These are phyloP conservation scores for Calonectria hawksworthii DNA, from an alignment of 2,329 filamentous ascomycete genomes.

Conservation along the genomic window DNA sequence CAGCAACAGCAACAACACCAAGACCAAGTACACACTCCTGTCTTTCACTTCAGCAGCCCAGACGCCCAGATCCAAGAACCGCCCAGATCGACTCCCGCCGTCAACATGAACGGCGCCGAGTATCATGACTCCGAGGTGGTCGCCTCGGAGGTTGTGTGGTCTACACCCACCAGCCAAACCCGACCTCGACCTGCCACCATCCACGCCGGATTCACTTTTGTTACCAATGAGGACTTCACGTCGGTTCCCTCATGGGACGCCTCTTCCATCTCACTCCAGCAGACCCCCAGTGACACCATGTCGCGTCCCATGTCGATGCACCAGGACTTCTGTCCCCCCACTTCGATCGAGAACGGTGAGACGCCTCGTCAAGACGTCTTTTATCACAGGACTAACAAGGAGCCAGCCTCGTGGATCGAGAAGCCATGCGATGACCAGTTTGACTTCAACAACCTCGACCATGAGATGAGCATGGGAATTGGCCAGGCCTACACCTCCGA, in stretches of 20 bases:
- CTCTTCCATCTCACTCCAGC: slow-evolving; percentile 65
- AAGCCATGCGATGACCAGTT: slow-evolving; percentile 71
- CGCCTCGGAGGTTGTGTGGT: slow-evolving; percentile 65
- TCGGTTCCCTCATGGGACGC: slow-evolving; percentile 71
- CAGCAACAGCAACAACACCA: slow-evolving; percentile 50
- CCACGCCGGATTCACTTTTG: slow-evolving; percentile 73
- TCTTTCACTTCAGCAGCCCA: slow-evolving; percentile 63
- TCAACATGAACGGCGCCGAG: slow-evolving; percentile 64
- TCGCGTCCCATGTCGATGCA: slow-evolving; percentile 70
- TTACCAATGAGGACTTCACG: slow-evolving; percentile 66
- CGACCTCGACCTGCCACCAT: slow-evolving; percentile 71
- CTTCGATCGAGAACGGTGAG: slow-evolving; percentile 65
- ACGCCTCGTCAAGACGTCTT: slow-evolving; percentile 29
- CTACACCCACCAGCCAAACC: slow-evolving; percentile 66
- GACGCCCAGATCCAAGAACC: slow-evolving; percentile 63
- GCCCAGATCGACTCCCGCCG: slow-evolving; percentile 56
- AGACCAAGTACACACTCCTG: slow-evolving; percentile 57
- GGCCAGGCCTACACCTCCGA: slow-evolving; percentile 74
- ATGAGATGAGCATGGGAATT: slow-evolving; percentile 71
- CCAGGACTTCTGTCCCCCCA: slow-evolving; percentile 68
- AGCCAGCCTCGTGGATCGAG: slow-evolving; percentile 59
- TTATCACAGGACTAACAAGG: slow-evolving; percentile 31
- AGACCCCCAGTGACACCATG: slow-evolving; percentile 65
- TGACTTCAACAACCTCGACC: slow-evolving; percentile 68
- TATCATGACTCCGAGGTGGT: slow-evolving; percentile 64